Evolutionary conservation across 371 early-diverging fungal species (phyloP), one percentile per base, ranked within the genome.

Genomic region (Circinella umbellata): DNA sequence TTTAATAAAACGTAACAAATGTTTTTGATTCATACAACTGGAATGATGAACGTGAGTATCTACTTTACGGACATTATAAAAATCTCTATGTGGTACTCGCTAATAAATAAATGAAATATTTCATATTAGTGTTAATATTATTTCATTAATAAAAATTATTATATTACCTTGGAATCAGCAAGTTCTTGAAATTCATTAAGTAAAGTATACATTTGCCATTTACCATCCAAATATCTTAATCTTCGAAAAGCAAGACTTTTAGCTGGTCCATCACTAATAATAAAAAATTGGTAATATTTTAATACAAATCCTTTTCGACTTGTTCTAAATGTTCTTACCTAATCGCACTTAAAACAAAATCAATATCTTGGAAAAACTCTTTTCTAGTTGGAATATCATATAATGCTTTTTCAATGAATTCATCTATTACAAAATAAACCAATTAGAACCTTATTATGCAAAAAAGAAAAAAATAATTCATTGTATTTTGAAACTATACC

Each of bases 31-130:
- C 98, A 99, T 99, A 70, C 96, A 96, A 14, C 96, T 91, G 4
- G 96, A 93, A 75, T 97, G 94, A 71, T 99, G 99, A 51, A 99
- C 93, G 88, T 99, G 99, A 36, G 98, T 98, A 81, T 99, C 99
- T 36, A 98, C 99, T 77, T 99, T 99, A 66, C 99, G 92, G 34
- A 99, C 98, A 71, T 98, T 99, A 85, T 99, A 99, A 72, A 99
- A 97, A 77, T 99, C 99, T 71, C 98, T 87, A 74, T 98, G 98
- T 3, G 98, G 97, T 15, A 96, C 96, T 35, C 89, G 74, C 88
- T 66, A 65, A 63, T 51, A 63, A 39, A 42, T 69, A 15, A 35
- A 55, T 39, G 64, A 67, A n/a, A 20, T 57, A n/a, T 27, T 63
- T 7, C 1, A 17, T 17, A 39, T 15, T 18, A 11, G 11, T 9